Percentiles rank a stretch among this genome's conserved stretches.
Conservation (phyloP, 768 basidiomycete species). For the Russula abietina region DNA sequence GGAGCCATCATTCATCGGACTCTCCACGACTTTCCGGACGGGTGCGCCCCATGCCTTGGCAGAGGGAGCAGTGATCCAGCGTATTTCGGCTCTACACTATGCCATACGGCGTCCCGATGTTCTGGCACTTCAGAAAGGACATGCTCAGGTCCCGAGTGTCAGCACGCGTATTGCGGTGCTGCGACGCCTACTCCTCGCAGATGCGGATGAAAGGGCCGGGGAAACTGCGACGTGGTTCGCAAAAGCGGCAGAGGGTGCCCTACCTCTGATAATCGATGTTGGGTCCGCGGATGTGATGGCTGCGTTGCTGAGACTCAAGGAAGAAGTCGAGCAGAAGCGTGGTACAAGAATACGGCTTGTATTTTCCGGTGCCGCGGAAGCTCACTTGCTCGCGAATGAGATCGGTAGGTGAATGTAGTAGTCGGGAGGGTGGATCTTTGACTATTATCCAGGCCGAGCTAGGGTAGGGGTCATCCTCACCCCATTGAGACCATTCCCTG, state of each 20-base stretch:
- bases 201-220: slow-evolving; percentile 30
- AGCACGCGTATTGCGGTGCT: slow-evolving; percentile 79
- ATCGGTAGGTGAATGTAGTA: slow-evolving; percentile 35
- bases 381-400: slow-evolving; percentile 56
- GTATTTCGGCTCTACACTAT: slow-evolving; percentile 41
- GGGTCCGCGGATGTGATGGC: slow-evolving; percentile 75
- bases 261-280: slow-evolving; percentile 61
- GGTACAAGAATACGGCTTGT: slow-evolving; percentile 36
- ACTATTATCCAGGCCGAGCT: slow-evolving; percentile 40
- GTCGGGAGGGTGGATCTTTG: neutral
- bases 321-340: slow-evolving; percentile 40
- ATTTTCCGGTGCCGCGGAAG: slow-evolving; percentile 56
- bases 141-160: slow-evolving; percentile 40
- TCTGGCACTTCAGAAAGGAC: slow-evolving; percentile 15
- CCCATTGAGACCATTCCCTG: slow-evolving; percentile 56
- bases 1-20: slow-evolving; percentile 12
- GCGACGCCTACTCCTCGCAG: slow-evolving; percentile 52
- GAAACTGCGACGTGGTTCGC: slow-evolving; percentile 34
- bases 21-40: slow-evolving; percentile 32
- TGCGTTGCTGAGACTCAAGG: slow-evolving; percentile 55
- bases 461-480: slow-evolving; percentile 71
- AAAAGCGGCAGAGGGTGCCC: slow-evolving; percentile 39
- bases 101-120: slow-evolving; percentile 43
- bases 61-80: slow-evolving; percentile 39
- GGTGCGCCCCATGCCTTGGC: slow-evolving; percentile 38